A percentile compares a stretch with the other conserved stretches of the same genome.
These are phyloP conservation scores for Pisolithus marmoratus DNA, from an alignment of 768 basidiomycete genomes.

Conservation along the genomic window DNA sequence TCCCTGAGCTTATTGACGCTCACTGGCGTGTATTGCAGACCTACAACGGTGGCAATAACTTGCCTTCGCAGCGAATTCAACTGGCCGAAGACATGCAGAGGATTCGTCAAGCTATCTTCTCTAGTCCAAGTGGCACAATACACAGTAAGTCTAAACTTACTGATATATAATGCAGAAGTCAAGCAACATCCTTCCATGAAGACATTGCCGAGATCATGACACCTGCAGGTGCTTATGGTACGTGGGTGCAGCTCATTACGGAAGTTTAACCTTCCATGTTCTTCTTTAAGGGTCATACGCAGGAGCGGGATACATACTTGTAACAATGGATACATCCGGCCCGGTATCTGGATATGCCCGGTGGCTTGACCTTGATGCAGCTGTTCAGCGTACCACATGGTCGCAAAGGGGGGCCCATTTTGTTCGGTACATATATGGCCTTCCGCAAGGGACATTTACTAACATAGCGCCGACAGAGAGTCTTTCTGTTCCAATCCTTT, in stretches of 20 bases:
- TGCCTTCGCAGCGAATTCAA: constrained; percentile 35
- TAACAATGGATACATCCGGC: constrained; percentile 39
- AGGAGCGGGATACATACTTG: constrained; percentile 56
- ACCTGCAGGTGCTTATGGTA: constrained; percentile 58
- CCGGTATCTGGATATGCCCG: constrained; percentile 42
- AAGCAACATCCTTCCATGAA: constrained; percentile 17
- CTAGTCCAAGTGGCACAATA: constrained; percentile 53
- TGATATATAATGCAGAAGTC: background rate
- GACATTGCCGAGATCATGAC: constrained; percentile 51
- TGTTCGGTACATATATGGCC: constrained; percentile 36
- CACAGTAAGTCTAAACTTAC: constrained; percentile 32
- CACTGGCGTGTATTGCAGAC: constrained; percentile 21
- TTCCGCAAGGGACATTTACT: background rate
- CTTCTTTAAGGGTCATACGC: constrained; percentile 58
- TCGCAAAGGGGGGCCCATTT: constrained; percentile 43
- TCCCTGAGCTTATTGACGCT: background rate
- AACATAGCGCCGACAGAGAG: constrained; percentile 26
- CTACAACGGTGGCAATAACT: constrained; percentile 70
- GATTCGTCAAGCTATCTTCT: constrained; percentile 54
- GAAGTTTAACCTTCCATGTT: background rate
- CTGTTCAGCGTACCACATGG: constrained; percentile 55
- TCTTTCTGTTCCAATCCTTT: constrained; percentile 67
- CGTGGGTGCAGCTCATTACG: constrained; percentile 1
- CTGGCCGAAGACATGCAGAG: constrained; percentile 45
- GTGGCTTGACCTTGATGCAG: constrained; percentile 68